Evolutionary conservation across 192 early-diverging fungal genomes (phyloP).

Genomic region (Coemansia sp.): DNA sequence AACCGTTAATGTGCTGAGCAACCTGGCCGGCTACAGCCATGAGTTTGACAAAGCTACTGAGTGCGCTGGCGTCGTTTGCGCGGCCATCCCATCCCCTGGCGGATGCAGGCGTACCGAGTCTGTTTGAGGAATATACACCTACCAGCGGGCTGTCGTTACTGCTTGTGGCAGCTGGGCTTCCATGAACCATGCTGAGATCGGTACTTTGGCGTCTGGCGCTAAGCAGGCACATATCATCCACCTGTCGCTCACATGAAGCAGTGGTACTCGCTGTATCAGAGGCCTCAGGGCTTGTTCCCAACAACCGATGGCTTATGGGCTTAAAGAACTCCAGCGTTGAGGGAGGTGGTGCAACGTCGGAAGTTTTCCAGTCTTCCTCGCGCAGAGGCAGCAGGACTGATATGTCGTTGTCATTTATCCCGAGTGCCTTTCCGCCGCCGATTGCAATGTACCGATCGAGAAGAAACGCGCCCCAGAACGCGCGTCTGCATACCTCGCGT

Average conservation of each 20-base stretch:
- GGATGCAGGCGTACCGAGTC: conserved; percentile 18
- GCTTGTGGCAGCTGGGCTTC: conserved; percentile 10
- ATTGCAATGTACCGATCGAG: conserved; percentile 54
- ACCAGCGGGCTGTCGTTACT: conserved; percentile 23
- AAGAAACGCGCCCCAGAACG: conserved; percentile 52
- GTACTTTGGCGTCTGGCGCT: neutral
- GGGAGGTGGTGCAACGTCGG: conserved; percentile 27
- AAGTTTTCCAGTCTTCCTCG: conserved; percentile 42
- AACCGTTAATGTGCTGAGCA: conserved; percentile 46
- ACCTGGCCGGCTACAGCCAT: conserved; percentile 53
- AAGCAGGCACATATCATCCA: neutral
- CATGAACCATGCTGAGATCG: neutral
- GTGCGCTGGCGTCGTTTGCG: conserved; percentile 25
- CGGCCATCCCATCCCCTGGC: conserved; percentile 29
- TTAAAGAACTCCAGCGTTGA: conserved; percentile 48
- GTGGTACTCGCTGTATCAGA: conserved; percentile 5
- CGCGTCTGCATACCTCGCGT: conserved; percentile 49
- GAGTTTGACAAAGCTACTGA: conserved; percentile 53
- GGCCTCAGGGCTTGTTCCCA: neutral
- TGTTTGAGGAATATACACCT: conserved; percentile 8
- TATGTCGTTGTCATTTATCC: conserved; percentile 54
- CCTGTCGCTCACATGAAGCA: neutral
- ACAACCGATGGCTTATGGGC: conserved; percentile 12
- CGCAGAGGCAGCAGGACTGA: conserved; percentile 42
- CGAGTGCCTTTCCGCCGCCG: conserved; percentile 52